Percentiles rank a stretch among this genome's conserved stretches.
phyloP scores from a whole-genome alignment of 768 basidiomycete species.

The Trametes cubensis region DNA sequence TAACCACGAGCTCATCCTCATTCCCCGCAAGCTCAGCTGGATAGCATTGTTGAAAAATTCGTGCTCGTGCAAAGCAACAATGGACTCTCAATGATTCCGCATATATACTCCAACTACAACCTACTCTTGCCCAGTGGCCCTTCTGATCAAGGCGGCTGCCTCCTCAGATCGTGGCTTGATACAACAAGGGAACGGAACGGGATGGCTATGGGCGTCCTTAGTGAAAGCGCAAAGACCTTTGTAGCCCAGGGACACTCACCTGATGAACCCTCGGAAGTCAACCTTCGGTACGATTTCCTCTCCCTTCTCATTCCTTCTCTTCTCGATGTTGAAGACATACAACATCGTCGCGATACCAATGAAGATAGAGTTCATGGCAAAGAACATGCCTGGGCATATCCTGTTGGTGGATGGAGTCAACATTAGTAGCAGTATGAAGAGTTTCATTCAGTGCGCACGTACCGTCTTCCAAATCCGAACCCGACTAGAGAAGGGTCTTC shows the following conservation, averaged over 20 bases:
- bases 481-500: slow-evolving; percentile 27
- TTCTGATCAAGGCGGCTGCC: slow-evolving; percentile 19
- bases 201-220: slow-evolving; percentile 12
- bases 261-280: slow-evolving; percentile 30
- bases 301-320: slow-evolving; percentile 26
- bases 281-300: slow-evolving; percentile 29
- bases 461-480: slow-evolving; percentile 31
- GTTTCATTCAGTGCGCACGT: background rate
- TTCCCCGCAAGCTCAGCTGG: too few relatives aligned
- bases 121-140: background rate
- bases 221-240: background rate
- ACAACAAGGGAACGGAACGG: slow-evolving; percentile 23
- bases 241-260: slow-evolving; percentile 11
- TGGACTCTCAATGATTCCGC: background rate
- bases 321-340: slow-evolving; percentile 30
- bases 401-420: slow-evolving; percentile 14
- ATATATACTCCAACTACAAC: background rate
- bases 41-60: too few relatives aligned
- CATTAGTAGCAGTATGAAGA: too few relatives aligned
- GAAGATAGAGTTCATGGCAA: slow-evolving; percentile 34
- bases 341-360: slow-evolving; percentile 31
- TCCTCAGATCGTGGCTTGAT: slow-evolving; percentile 26
- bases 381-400: slow-evolving; percentile 34
- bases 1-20: too few relatives aligned
- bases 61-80: too few relatives aligned